Percentiles rank a stretch among this genome's conserved stretches.
These are phyloP conservation scores for Nigrospora sphaerica DNA, from an alignment of 2,329 filamentous ascomycete genomes.

Conservation along the genomic window DNA sequence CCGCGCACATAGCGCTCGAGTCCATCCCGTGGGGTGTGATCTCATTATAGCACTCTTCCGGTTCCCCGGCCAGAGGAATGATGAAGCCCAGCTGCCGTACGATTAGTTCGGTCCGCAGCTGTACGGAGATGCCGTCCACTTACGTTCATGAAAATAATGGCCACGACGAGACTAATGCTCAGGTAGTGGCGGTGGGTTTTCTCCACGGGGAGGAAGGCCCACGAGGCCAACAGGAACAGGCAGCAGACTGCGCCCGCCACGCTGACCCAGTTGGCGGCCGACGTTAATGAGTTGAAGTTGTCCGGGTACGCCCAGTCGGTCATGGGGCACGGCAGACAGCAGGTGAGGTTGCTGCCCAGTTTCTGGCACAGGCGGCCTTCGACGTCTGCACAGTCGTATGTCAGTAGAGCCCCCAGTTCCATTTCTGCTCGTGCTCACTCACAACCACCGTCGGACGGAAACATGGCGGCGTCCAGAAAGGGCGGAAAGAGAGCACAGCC, in stretches of 20 bases:
- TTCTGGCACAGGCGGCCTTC: conserved; percentile 44
- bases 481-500: conserved; percentile 32
- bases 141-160: conserved; percentile 73
- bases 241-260: conserved; percentile 66
- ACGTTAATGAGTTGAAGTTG: conserved; percentile 51
- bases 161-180: conserved; percentile 76
- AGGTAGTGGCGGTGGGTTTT: conserved; percentile 91
- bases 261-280: conserved; percentile 75
- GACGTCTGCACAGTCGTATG: conserved; percentile 36
- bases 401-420: conserved; percentile 18
- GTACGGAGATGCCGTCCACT: conserved; percentile 25
- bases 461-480: conserved; percentile 59
- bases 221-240: conserved; percentile 72
- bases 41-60: conserved; percentile 75
- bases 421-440: conserved; percentile 5
- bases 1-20: conserved; percentile 72
- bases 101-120: neutral
- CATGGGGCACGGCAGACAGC: conserved; percentile 86
- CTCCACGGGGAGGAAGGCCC: conserved; percentile 72
- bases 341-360: conserved; percentile 37
- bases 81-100: conserved; percentile 72
- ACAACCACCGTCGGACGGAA: conserved; percentile 28
- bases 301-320: conserved; percentile 68
- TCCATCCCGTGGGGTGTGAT: conserved; percentile 95
- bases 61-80: conserved; percentile 71